Conservation (phyloP, 2,329 filamentous ascomycete species). For the Aspergillus sclerotialis region DNA sequence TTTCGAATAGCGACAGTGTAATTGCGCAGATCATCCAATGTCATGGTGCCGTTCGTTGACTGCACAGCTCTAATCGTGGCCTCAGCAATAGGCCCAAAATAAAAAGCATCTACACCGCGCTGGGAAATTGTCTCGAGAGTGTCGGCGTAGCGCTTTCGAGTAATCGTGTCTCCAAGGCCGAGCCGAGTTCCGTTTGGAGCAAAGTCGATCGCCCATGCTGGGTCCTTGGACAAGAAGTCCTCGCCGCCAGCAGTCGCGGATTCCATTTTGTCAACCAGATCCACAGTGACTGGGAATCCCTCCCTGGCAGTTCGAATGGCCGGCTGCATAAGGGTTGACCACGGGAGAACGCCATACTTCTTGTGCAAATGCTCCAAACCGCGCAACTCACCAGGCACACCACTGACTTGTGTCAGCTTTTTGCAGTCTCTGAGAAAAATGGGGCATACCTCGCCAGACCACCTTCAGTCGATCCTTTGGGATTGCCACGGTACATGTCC, state of each 20-base stretch:
- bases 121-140: slow-evolving; percentile 72
- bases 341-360: slow-evolving; percentile 54
- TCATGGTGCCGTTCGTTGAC: slow-evolving; percentile 73
- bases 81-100: slow-evolving; percentile 64
- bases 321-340: slow-evolving; percentile 65
- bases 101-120: slow-evolving; percentile 66
- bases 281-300: slow-evolving; percentile 66
- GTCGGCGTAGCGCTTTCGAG: slow-evolving; percentile 70
- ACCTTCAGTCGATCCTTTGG: slow-evolving; percentile 59
- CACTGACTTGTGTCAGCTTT: slow-evolving; percentile 24
- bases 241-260: slow-evolving; percentile 40
- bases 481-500: slow-evolving; percentile 77
- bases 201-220: slow-evolving; percentile 80
- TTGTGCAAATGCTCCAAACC: slow-evolving; percentile 73
- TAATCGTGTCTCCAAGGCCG: slow-evolving; percentile 68
- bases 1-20: slow-evolving; percentile 64
- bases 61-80: slow-evolving; percentile 65
- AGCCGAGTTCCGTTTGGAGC: slow-evolving; percentile 72
- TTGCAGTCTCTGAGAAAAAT: not conserved
- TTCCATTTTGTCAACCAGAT: slow-evolving; percentile 68
- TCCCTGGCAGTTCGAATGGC: slow-evolving; percentile 66
- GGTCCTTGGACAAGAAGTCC: slow-evolving; percentile 68
- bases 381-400: slow-evolving; percentile 55
- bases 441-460: slow-evolving; percentile 56
- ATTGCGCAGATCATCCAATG: slow-evolving; percentile 64